These are phyloP conservation scores for Neobulgaria alba DNA, from an alignment of 2,329 filamentous ascomycete species.

Conservation along the genomic window DNA sequence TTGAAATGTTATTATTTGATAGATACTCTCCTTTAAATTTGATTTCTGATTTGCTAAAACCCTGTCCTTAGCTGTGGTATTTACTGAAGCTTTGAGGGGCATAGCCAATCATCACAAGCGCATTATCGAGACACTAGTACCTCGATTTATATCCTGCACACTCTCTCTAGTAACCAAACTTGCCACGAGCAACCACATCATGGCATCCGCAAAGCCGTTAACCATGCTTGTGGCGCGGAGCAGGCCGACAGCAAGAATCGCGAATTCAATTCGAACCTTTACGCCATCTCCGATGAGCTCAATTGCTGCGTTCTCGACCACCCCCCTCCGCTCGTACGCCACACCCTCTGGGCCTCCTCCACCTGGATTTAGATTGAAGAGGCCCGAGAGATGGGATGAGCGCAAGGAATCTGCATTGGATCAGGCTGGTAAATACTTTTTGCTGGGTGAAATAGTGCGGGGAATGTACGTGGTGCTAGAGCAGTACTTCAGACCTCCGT, in stretches of 20 bases:
- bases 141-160: neutral
- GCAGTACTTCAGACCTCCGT: slow-evolving; percentile 98
- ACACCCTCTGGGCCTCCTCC: slow-evolving; percentile 73
- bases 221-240: slow-evolving; percentile 30
- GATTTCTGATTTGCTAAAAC: neutral
- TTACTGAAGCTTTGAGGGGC: slow-evolving; percentile 14
- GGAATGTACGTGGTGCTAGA: slow-evolving; percentile 98
- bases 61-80: slow-evolving; percentile 4
- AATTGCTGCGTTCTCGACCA: slow-evolving; percentile 25
- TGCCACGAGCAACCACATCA: slow-evolving; percentile 20
- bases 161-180: slow-evolving; percentile 1
- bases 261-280: slow-evolving; percentile 21
- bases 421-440: slow-evolving; percentile 85
- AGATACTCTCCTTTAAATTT: neutral
- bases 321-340: slow-evolving; percentile 32
- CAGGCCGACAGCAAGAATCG: slow-evolving; percentile 24
- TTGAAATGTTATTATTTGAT: too few species aligned
- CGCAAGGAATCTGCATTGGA: slow-evolving; percentile 69
- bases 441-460: slow-evolving; percentile 89
- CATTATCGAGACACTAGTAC: slow-evolving; percentile 5
- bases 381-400: slow-evolving; percentile 71
- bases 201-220: slow-evolving; percentile 31
- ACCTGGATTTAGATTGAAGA: slow-evolving; percentile 68
- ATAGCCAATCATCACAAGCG: slow-evolving; percentile 18
- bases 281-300: slow-evolving; percentile 10